phyloP scores from a whole-genome alignment of 2,329 filamentous ascomycete genomes.

The Colletotrichum zoysiae region DNA sequence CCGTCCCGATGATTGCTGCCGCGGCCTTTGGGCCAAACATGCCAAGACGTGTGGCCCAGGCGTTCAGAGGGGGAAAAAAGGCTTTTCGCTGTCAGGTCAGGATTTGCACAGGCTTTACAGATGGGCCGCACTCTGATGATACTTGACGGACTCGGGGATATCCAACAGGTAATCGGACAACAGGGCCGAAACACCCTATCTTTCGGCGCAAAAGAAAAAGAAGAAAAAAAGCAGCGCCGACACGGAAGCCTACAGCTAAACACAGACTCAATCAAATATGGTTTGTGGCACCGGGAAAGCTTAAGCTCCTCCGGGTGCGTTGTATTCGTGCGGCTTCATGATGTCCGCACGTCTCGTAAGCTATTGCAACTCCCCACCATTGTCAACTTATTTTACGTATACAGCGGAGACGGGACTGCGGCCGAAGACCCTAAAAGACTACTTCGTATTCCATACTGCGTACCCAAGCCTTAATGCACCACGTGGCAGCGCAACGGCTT shows the following conservation, averaged over 20 bases:
- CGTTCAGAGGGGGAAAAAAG: too few species aligned
- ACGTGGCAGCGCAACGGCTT: too few species aligned
- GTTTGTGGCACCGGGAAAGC: not conserved
- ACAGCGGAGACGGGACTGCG: not conserved
- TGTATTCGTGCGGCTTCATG: not conserved
- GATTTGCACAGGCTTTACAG: not conserved
- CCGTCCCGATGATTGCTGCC: not conserved
- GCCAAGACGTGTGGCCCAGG: not conserved
- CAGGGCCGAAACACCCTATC: not conserved
- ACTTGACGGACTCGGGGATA: not conserved
- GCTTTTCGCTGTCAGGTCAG: not conserved
- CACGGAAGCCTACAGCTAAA: not conserved
- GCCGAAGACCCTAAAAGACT: too few species aligned
- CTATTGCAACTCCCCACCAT: not conserved
- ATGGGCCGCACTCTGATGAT: not conserved
- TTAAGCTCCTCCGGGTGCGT: not conserved
- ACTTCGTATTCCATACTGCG: not conserved
- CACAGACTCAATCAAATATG: not conserved
- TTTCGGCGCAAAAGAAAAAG: not conserved
- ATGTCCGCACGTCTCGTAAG: not conserved
- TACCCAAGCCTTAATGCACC: not conserved
- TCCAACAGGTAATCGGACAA: not conserved
- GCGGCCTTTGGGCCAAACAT: not conserved
- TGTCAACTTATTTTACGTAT: not conserved
- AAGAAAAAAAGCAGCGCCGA: too few species aligned